Conservation (phyloP, 2,329 filamentous ascomycete genomes). For the Podosphaera xanthii region DNA sequence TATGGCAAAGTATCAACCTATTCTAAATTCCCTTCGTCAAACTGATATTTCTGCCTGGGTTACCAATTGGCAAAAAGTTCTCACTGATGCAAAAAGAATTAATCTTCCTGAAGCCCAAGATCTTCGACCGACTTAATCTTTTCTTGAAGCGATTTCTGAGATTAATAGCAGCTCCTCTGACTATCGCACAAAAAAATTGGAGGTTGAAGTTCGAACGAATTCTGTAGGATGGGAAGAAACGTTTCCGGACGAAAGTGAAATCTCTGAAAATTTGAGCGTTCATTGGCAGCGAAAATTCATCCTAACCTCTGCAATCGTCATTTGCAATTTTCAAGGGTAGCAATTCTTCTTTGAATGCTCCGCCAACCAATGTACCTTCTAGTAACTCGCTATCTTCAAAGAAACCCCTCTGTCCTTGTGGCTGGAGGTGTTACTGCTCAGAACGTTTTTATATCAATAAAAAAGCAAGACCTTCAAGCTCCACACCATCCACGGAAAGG, state of each 20-base stretch:
- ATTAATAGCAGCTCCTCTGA: neutral
- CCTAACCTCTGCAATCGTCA: neutral
- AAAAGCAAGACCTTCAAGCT: neutral
- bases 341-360: neutral
- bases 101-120: neutral
- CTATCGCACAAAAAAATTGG: neutral
- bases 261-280: neutral
- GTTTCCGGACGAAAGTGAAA: neutral
- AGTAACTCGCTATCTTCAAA: neutral
- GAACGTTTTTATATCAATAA: neutral
- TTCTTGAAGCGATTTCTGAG: neutral
- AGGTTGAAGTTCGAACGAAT: neutral
- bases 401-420: neutral
- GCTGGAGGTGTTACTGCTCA: neutral
- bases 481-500: neutral
- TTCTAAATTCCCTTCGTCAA: neutral
- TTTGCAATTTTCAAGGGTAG: neutral
- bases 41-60: neutral
- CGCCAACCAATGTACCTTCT: neutral
- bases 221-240: neutral
- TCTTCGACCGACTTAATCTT: neutral
- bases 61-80: neutral
- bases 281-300: neutral
- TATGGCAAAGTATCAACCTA: neutral
- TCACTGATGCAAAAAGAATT: neutral